Conservation (phyloP, 78 protist genomes). For the Ministeria vibrans region DNA sequence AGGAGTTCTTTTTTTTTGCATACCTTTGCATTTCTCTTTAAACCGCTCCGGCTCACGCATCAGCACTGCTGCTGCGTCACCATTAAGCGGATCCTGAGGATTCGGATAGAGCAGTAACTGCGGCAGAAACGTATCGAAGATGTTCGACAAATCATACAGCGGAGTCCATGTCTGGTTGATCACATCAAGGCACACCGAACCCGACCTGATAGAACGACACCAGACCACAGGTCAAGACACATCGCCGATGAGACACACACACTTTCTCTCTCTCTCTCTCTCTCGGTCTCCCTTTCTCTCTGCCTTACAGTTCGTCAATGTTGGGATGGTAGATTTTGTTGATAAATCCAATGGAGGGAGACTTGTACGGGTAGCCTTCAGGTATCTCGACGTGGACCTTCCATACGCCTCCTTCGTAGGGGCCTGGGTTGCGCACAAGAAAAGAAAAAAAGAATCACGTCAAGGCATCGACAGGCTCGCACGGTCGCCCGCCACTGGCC, state of each 20-base stretch:
- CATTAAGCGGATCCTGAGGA: constrained; percentile 94
- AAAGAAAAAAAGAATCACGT: not conserved
- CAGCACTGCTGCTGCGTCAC: constrained; percentile 92
- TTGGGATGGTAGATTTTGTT: constrained; percentile 94
- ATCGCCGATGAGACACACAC: not conserved
- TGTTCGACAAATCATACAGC: constrained; percentile 85
- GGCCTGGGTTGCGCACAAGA: constrained; percentile 47
- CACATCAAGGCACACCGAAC: constrained; percentile 94
- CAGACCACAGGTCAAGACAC: not conserved
- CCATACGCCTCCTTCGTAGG: constrained; percentile 88
- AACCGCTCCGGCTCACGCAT: constrained; percentile 58
- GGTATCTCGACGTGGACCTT: constrained; percentile 86
- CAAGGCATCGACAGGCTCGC: not conserved
- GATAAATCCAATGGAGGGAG: constrained; percentile 88
- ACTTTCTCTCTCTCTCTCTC: not conserved
- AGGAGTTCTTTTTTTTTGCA: not conserved
- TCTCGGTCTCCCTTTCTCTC: not conserved
- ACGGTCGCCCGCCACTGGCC: too few relatives aligned
- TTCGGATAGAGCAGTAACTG: constrained; percentile 95
- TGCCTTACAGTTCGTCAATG: constrained; percentile 81
- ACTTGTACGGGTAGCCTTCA: constrained; percentile 88
- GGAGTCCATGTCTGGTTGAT: constrained; percentile 97
- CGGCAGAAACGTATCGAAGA: constrained; percentile 90
- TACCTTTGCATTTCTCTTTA: constrained; percentile 32
- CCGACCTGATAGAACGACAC: constrained; percentile 62